phyloP scores from a whole-genome alignment of 2,329 filamentous ascomycete species.

The Calonectria fujianensis region DNA sequence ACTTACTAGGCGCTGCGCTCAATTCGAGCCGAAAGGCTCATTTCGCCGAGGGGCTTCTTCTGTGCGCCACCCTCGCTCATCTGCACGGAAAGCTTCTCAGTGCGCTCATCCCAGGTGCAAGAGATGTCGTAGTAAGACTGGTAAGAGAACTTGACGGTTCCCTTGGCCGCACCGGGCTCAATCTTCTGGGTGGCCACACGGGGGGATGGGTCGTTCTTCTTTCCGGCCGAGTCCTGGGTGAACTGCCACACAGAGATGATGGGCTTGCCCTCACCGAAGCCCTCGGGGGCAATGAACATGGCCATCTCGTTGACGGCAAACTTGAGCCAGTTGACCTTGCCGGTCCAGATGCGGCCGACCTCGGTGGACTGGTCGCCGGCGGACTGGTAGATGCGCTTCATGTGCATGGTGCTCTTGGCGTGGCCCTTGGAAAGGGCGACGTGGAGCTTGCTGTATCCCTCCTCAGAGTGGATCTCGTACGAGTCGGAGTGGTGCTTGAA shows the following conservation, averaged over 20 bases:
- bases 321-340: conserved; percentile 45
- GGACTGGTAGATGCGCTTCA: conserved; percentile 43
- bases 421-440: conserved; percentile 42
- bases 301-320: conserved; percentile 41
- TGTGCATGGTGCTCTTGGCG: background rate
- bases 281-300: conserved; percentile 49
- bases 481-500: conserved; percentile 37
- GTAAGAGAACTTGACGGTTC: conserved; percentile 40
- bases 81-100: conserved; percentile 35
- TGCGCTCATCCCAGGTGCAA: conserved; percentile 43
- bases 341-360: conserved; percentile 44
- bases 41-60: conserved; percentile 29
- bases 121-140: conserved; percentile 41
- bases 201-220: conserved; percentile 34
- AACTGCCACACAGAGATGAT: conserved; percentile 48
- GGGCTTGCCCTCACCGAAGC: conserved; percentile 47
- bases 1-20: conserved; percentile 45
- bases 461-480: conserved; percentile 40
- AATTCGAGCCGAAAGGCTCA: conserved; percentile 35
- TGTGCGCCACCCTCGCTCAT: conserved; percentile 14
- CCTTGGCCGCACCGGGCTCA: background rate
- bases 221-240: conserved; percentile 31
- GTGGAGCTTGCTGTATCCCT: conserved; percentile 40
- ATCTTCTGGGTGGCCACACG: conserved; percentile 23
- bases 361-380: conserved; percentile 31